Base-by-base conservation (phyloP, 2,329 filamentous ascomycete species). In the Cryoendolithus antarcticus region DNA sequence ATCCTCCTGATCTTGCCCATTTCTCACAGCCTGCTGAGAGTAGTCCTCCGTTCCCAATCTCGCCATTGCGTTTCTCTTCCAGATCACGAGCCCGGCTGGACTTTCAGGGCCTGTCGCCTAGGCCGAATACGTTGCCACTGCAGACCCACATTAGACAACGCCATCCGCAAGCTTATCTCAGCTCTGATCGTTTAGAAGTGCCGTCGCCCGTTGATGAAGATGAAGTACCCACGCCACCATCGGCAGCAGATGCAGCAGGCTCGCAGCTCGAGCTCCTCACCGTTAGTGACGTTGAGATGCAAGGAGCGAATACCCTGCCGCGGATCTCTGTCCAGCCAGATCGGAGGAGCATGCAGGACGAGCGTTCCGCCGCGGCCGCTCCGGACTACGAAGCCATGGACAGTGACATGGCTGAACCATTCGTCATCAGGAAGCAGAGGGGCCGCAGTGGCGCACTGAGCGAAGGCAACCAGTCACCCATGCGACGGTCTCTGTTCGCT, bases 231-330 rank as follows among this genome's bases (percentile, higher is more conserved):
- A 58, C 57, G 11, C 55, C 52, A 29, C 52, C 53, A 4, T 53
- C 49, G 19, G 56, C 55, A 9, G 54, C 56, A 11, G 54, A 55
- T 37, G 50, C 50, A 13, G 53, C 55, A 9, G 57, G 56, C 31
- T 57, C 54, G 6, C 57, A 59, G 37, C 51, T 61, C 13, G 54
- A 50, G 32, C 51, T 59, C 44, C 51, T 61, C 35, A 56, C 44
- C 38, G 55, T 61, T 32, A 57, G 47, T 34, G 58, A 61, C 45
- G 52, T 60, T 32, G 56, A 61, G 31, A 55, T 61, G 47, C 36
- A 39, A 15, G 36, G 37, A 11, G 30, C 36, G 9, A 37, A 39
- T n/a, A 11, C 21, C 10, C 15, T 38, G 6, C 39, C 39, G 28
- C 39, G 33, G 7, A 36, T 40, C 10, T 19, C 39, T 10, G 15